A percentile compares a stretch with the other conserved stretches of the same genome.
Conservation (phyloP, 2,329 filamentous ascomycete species). For the Penicillium sp. region DNA sequence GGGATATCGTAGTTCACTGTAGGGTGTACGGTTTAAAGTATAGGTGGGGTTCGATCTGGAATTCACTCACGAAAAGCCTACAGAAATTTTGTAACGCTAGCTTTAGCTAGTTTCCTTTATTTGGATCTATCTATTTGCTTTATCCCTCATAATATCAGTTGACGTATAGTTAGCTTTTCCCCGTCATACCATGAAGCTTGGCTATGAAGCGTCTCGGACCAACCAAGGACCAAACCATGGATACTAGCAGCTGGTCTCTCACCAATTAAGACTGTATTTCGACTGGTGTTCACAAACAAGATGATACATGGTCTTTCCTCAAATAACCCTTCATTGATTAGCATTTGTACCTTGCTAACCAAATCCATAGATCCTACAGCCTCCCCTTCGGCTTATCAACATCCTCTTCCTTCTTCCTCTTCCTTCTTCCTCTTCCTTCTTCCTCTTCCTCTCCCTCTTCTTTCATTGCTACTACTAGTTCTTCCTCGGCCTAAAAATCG, state of each 20-base stretch:
- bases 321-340: not conserved
- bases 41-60: too few relatives aligned
- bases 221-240: not conserved
- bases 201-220: not conserved
- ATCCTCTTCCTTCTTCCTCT: not conserved
- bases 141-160: not conserved
- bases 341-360: not conserved
- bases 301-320: not conserved
- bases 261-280: not conserved
- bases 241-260: not conserved
- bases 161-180: not conserved
- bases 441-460: constrained; percentile 11
- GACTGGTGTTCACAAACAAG: not conserved
- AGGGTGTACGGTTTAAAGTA: not conserved
- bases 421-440: too few relatives aligned
- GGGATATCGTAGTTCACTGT: not conserved
- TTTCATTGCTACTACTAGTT: constrained; percentile 20
- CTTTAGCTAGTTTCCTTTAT: not conserved
- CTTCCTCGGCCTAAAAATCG: constrained; percentile 29
- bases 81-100: not conserved
- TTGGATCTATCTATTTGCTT: not conserved
- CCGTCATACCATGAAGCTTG: not conserved
- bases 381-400: constrained; percentile 3
- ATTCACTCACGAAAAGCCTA: not conserved
- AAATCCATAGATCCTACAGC: not conserved